phyloP scores from a whole-genome alignment of 305 asterid genomes.

The Ilex paraguariensis region DNA sequence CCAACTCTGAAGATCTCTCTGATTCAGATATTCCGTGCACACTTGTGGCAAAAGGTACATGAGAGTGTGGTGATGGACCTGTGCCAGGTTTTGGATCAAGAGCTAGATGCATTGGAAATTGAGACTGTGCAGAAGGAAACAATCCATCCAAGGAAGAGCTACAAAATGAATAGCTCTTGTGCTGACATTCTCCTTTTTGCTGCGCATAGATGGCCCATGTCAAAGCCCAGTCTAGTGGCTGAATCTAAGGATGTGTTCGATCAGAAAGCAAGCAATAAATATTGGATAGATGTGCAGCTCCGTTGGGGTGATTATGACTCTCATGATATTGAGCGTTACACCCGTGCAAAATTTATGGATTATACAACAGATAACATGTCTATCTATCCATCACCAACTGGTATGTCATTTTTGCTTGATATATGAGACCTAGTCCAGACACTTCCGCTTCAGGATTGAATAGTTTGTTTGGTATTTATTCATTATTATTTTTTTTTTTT shows the following conservation, averaged over 20 bases:
- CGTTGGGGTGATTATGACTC: conserved; percentile 99
- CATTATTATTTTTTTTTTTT: conserved; percentile 6
- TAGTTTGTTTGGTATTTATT: not conserved
- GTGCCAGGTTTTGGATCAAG: conserved; percentile 99
- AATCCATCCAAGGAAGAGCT: conserved; percentile 98
- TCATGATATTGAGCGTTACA: conserved; percentile 95
- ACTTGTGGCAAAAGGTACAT: conserved; percentile 99
- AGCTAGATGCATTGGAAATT: conserved; percentile 93
- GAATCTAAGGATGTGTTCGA: conserved; percentile 99
- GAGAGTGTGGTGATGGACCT: conserved; percentile 99
- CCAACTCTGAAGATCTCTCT: conserved; percentile 96
- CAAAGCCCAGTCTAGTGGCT: conserved; percentile 98
- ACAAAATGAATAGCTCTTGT: conserved; percentile 99
- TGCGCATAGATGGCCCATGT: conserved; percentile 99
- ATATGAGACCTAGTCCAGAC: not conserved
- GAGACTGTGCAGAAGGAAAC: conserved; percentile 99
- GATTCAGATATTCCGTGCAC: conserved; percentile 99
- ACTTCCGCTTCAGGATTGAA: not conserved
- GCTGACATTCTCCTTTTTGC: conserved; percentile 98
- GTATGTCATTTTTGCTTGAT: conserved; percentile 23
- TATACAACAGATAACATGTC: conserved; percentile 99
- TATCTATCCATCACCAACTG: conserved; percentile 98
- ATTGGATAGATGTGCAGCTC: conserved; percentile 99
- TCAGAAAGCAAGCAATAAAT: conserved; percentile 96
- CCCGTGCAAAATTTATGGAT: conserved; percentile 97